Percentiles rank a stretch among this genome's conserved stretches.
These are phyloP conservation scores for Metroxylon sagu DNA, from an alignment of 176 grass and related monocot species.

Conservation along the genomic window DNA sequence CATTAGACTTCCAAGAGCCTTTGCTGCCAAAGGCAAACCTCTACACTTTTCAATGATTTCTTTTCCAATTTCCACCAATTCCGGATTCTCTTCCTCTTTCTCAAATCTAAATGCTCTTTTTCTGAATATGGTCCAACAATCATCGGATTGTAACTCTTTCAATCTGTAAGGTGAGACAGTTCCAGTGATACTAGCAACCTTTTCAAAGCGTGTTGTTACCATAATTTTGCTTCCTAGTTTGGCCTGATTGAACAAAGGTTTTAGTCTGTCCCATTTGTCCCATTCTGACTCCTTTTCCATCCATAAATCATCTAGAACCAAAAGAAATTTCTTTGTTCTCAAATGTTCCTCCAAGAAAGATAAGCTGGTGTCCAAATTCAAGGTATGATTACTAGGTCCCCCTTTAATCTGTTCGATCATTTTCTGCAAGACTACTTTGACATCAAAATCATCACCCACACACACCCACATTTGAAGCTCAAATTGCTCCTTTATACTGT, in stretches of 20 bases:
- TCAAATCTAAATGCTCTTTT: not conserved
- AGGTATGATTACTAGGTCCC: no score
- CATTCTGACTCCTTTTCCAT: not conserved
- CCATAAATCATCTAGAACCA: slow-evolving; percentile 27
- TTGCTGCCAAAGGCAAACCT: slow-evolving; percentile 20
- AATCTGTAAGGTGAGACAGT: not conserved
- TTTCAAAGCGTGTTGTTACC: slow-evolving; percentile 2
- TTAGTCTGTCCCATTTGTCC: slow-evolving; percentile 9
- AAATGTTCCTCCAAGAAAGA: not conserved
- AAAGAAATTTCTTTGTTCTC: slow-evolving; percentile 2
- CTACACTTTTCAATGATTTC: slow-evolving; percentile 19
- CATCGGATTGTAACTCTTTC: not conserved
- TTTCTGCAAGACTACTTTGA: no score
- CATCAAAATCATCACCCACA: no score
- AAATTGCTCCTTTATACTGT: no score
- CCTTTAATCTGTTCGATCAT: no score
- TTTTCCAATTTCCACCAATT: slow-evolving; percentile 11
- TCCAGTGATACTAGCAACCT: not conserved
- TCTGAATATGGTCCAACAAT: slow-evolving; percentile 12
- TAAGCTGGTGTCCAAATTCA: no score
- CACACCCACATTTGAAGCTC: no score
- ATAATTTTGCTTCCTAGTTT: slow-evolving; percentile 22
- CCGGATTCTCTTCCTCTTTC: not conserved
- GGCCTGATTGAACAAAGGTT: slow-evolving; percentile 1
- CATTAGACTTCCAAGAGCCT: slow-evolving; percentile 14